Evolutionary conservation across 1,139 yeast species (phyloP), one percentile per base, ranked within the genome.

Genomic region (Yamadazyma atlantica): DNA sequence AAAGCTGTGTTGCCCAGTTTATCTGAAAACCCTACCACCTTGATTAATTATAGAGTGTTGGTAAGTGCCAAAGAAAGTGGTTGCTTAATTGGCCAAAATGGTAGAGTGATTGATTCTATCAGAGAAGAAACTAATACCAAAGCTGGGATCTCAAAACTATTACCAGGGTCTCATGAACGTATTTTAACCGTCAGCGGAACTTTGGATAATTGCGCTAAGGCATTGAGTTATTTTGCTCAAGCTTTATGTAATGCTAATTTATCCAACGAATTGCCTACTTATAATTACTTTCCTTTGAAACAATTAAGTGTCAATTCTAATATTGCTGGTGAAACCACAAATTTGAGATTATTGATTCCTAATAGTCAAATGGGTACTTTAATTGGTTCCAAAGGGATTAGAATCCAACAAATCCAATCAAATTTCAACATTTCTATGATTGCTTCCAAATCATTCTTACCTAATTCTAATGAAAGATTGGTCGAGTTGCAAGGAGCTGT

Each of bases 61-160:
- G 87, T 89, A 16, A 80, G 94, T 10, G 80, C 94, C 40, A 85
- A 85, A 57, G 97, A 89, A 61, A 90, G 96, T 11, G 96, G 96
- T 14, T 85, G 90, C 45, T 80, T 89, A 45, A 89, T 89, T 53
- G 97, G 97, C 33, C 86, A 85, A 53, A 84, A 80, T 49, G 97
- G 97, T 32, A 73, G 76, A 42, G 86, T 85, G 38, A 89, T 89
- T 44, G 86, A 90, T 41, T 76, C 79, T 25, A 80, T 89, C 37
- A 74, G 96, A 48, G 89, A 80, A 34, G 78, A 76, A 45, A 86
- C 94, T 30, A 78, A 78, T 41, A 90, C 92, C 44, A 86, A 85
- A 58, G 96, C 96, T 4, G 96, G 95, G 16, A 89, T 89, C 35
- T 84, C 95, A 21, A 85, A 85, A 53, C 82, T 87, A 34, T 80